These are phyloP conservation scores for Fraxinus pennsylvanica DNA, from an alignment of 257 asterid species.

Conservation along the genomic window DNA sequence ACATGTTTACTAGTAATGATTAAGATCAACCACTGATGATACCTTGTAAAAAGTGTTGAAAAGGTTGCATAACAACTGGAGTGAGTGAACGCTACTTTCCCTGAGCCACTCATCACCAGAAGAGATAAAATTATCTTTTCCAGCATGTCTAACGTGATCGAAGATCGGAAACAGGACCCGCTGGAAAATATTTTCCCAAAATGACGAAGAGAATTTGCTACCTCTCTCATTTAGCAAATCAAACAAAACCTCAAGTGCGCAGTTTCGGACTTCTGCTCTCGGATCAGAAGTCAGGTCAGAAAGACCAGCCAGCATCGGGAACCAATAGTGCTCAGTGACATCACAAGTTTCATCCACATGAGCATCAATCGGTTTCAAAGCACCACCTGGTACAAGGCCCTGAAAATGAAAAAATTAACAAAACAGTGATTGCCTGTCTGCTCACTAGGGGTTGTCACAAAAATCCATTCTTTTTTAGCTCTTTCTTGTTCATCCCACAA, in stretches of 20 bases:
- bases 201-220: conserved; percentile 85
- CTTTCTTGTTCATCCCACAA: no score
- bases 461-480: no score
- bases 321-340: conserved; percentile 98
- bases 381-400: conserved; percentile 98
- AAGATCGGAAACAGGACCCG: conserved; percentile 93
- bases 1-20: conserved; percentile 9
- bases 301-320: conserved; percentile 99
- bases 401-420: conserved; percentile 39
- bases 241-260: conserved; percentile 98
- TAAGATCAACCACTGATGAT: conserved; percentile 25
- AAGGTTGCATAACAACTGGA: conserved; percentile 92
- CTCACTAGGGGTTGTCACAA: not conserved
- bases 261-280: conserved; percentile 87
- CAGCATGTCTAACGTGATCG: conserved; percentile 91
- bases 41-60: conserved; percentile 99
- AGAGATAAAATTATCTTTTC: conserved; percentile 58
- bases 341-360: conserved; percentile 65
- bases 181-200: conserved; percentile 94
- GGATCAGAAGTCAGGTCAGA: conserved; percentile 98
- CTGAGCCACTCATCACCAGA: conserved; percentile 78
- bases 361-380: conserved; percentile 72
- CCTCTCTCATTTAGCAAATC: conserved; percentile 98
- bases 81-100: conserved; percentile 91
- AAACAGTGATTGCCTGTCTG: conserved; percentile 20